Base-by-base conservation (phyloP, 371 early-diverging fungal species). In the Capillidium rhysosporum region DNA sequence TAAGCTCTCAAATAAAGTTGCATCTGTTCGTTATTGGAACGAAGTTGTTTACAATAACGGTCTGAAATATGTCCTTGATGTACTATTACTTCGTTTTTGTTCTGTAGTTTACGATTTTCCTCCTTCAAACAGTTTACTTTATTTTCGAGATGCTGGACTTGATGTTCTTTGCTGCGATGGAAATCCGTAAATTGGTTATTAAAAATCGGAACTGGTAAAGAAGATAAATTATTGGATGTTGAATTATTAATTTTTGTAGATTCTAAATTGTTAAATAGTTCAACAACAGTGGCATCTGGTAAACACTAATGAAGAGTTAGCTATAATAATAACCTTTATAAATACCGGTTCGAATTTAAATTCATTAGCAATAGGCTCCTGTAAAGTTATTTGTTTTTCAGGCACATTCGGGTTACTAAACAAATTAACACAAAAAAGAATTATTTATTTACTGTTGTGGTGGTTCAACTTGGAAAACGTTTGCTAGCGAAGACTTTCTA, bases 401-500 rank as follows among this genome's bases (percentile, higher is more conserved):
- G 28, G 34, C n/a, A 34, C 5, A n/a, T 4, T 31, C 7, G 21
- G 28, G 7, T 3, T 7, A 7, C 49, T 49, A 31, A 31, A 9
- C 9, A 30, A 34, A 5, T 34, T 49, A 26, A 49, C 7, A n/a
- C 28, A 8, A 9, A 2, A 18, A 4, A 30, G 21, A 29, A 10
- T 47, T 10, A 47, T 3, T 26, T 47, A 5, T 34, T 49, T 49
- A 49, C 49, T 49, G 20, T 34, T 14, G 20, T 31, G 28, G 5
- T 5, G 20, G 28, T 8, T 31, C 8, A 21, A 23, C n/a, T 16
- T 49, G 49, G 8, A 31, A 18, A 21, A 49, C 34, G 31, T 49
- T 49, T 31, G 49, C 49, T 21, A 49, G 31, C 1, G 49, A 49
- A n/a, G 49, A 49, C 31, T 49, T 49, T 49, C 41, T 41, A 41